phyloP scores from a whole-genome alignment of 2,329 filamentous ascomycete species.

The Colletotrichum sp. region DNA sequence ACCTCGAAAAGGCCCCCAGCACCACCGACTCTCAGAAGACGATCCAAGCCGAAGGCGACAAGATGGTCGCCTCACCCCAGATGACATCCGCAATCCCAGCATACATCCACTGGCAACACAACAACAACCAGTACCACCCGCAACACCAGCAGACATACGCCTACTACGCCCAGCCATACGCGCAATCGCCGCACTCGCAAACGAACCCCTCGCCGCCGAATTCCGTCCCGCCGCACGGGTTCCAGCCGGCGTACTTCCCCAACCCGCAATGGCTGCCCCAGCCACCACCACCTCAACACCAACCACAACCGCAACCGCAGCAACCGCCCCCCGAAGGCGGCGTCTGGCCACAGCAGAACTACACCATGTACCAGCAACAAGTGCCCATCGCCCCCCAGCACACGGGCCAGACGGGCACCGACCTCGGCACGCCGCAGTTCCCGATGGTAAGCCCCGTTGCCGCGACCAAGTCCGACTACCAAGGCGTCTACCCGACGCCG shows the following conservation, averaged over 20 bases:
- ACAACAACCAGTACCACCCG: conserved; percentile 7
- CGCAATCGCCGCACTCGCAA: conserved; percentile 18
- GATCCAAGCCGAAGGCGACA: conserved; percentile 13
- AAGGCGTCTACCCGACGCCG: conserved; percentile 3
- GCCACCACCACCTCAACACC: not conserved
- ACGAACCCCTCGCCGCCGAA: conserved; percentile 12
- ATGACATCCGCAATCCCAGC: conserved; percentile 17
- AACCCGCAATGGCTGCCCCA: conserved; percentile 13
- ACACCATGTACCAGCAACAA: conserved; percentile 24
- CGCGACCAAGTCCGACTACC: conserved; percentile 13
- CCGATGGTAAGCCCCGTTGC: conserved; percentile 20
- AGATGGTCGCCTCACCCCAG: conserved; percentile 22
- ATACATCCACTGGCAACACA: conserved; percentile 17
- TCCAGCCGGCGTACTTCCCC: conserved; percentile 18
- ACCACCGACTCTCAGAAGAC: conserved; percentile 13
- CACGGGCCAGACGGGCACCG: conserved; percentile 16
- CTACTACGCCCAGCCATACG: conserved; percentile 19
- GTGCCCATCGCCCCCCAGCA: conserved; percentile 23
- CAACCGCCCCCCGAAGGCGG: conserved; percentile 14
- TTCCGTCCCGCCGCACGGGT: conserved; percentile 11
- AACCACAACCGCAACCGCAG: not conserved
- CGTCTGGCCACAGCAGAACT: conserved; percentile 21
- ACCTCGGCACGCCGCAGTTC: conserved; percentile 19
- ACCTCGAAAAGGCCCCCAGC: conserved; percentile 16
- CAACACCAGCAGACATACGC: conserved; percentile 15